These are phyloP conservation scores for Neurospora sp. DNA, from an alignment of 2,329 filamentous ascomycete genomes.

Conservation along the genomic window DNA sequence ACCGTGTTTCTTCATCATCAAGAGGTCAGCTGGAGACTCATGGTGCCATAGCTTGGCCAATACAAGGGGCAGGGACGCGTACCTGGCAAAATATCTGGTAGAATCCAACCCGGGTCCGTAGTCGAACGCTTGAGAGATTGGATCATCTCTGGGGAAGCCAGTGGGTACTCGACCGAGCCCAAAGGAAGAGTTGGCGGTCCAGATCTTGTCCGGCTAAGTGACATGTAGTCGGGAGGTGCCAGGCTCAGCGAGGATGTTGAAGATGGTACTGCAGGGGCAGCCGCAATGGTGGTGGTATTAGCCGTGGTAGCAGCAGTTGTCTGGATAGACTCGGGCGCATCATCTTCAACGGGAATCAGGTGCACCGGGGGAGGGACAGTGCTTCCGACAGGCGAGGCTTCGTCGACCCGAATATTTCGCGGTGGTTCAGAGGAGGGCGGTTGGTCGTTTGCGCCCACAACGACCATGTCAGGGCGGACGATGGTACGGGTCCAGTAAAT, in stretches of 20 bases:
- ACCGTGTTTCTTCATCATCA: constrained; percentile 20
- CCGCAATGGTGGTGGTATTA: background rate
- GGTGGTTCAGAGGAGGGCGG: constrained; percentile 11
- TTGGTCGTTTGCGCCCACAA: constrained; percentile 26
- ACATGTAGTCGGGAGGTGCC: background rate
- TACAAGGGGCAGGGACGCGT: background rate
- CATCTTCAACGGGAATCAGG: constrained; percentile 7
- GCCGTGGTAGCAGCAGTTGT: background rate
- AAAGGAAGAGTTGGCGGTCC: background rate
- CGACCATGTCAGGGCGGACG: constrained; percentile 23
- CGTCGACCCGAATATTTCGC: constrained; percentile 15
- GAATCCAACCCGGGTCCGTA: constrained; percentile 22
- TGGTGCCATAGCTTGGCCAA: background rate
- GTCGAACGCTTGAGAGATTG: constrained; percentile 15
- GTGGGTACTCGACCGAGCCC: constrained; percentile 4
- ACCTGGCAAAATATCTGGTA: constrained; percentile 22
- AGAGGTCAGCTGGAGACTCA: background rate
- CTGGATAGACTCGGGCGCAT: constrained; percentile 3
- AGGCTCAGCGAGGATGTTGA: background rate
- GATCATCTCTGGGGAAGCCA: constrained; percentile 11
- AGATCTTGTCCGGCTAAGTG: background rate
- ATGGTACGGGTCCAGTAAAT: constrained; percentile 25
- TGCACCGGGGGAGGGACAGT: constrained; percentile 9
- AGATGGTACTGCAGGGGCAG: background rate
- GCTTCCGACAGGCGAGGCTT: constrained; percentile 6